Conservation (phyloP, 805 yeast species). For the Lipomyces yamanashiensis region DNA sequence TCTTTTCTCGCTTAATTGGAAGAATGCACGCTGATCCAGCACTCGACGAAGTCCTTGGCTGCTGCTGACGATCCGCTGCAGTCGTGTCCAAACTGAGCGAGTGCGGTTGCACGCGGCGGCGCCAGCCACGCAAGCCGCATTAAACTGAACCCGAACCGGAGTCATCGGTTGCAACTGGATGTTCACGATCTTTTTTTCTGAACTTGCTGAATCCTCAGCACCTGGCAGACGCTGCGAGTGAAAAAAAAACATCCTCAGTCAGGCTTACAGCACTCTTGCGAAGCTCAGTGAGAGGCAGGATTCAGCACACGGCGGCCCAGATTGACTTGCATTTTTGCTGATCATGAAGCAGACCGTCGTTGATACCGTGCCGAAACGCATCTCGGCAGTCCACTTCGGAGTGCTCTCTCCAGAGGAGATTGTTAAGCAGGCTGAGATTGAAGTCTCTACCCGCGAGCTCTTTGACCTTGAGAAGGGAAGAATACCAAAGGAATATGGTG, state of each 20-base stretch:
- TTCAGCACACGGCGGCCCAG: not conserved
- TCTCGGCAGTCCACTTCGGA: constrained; percentile 87
- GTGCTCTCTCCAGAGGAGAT: constrained; percentile 92
- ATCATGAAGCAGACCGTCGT: constrained; percentile 52
- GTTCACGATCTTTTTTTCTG: constrained; percentile 10
- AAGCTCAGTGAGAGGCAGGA: not conserved
- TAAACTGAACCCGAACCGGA: constrained; percentile 5
- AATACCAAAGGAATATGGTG: constrained; percentile 80
- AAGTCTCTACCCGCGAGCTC: constrained; percentile 85
- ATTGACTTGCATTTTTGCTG: not conserved
- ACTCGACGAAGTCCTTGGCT: no score
- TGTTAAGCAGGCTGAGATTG: constrained; percentile 91
- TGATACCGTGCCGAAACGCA: constrained; percentile 87
- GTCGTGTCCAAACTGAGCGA: not conserved
- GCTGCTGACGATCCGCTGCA: not conserved
- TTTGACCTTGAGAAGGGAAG: constrained; percentile 87
- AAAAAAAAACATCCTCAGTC: not conserved
- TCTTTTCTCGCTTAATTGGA: no score
- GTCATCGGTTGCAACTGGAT: not conserved
- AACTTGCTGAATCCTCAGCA: not conserved
- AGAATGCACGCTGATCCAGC: not conserved
- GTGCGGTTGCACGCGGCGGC: not conserved
- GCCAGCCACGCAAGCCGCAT: constrained; percentile 4
- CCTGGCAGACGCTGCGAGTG: not conserved
- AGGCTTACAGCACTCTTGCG: not conserved